These are phyloP conservation scores for Colletotrichum trifolii DNA, from an alignment of 2,329 filamentous ascomycete genomes.

Conservation along the genomic window DNA sequence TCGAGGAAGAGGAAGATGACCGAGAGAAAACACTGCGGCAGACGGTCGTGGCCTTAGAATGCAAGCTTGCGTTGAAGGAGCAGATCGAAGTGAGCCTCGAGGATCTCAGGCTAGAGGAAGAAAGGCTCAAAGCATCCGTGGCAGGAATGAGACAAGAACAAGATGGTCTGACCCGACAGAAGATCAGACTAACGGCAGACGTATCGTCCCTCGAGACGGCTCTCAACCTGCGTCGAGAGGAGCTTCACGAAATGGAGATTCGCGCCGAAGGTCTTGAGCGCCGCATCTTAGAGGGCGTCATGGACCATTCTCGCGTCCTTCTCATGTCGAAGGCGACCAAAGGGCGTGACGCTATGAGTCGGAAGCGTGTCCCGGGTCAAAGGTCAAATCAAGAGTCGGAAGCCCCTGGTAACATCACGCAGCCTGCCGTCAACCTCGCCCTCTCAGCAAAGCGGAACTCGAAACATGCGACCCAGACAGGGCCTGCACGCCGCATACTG, in stretches of 20 bases:
- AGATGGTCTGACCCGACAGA: conserved; percentile 81
- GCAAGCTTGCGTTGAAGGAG: conserved; percentile 74
- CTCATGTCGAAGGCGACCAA: conserved; percentile 76
- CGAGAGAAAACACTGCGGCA: conserved; percentile 85
- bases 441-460: conserved; percentile 63
- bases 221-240: conserved; percentile 86
- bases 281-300: conserved; percentile 92
- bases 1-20: conserved; percentile 80
- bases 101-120: conserved; percentile 63
- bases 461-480: conserved; percentile 57
- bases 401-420: conserved; percentile 37
- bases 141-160: conserved; percentile 73
- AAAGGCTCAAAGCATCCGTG: conserved; percentile 65
- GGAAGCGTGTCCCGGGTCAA: conserved; percentile 64
- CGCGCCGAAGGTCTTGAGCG: conserved; percentile 91
- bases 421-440: conserved; percentile 62
- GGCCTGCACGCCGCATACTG: conserved; percentile 81
- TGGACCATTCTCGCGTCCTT: conserved; percentile 94
- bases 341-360: conserved; percentile 66
- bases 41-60: conserved; percentile 82
- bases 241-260: conserved; percentile 89
- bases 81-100: conserved; percentile 67
- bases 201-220: conserved; percentile 93
- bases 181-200: conserved; percentile 83
- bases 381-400: conserved; percentile 47